phyloP scores from a whole-genome alignment of 768 basidiomycete genomes.

The Pleurotus tuoliensis region DNA sequence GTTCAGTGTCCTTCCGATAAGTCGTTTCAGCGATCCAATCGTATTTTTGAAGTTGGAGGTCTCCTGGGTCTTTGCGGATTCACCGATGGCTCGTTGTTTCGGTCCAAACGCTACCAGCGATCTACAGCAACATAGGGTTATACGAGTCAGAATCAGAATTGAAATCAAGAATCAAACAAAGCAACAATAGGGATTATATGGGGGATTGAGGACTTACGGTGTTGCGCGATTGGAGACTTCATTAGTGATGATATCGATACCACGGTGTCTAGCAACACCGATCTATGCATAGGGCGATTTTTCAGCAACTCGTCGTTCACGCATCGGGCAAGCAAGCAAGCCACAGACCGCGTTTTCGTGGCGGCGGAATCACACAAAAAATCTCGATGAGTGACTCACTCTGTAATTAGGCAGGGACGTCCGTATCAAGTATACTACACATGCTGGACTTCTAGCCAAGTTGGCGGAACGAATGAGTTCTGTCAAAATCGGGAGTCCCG shows the following conservation, averaged over 20 bases:
- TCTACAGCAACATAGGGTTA: constrained; percentile 34
- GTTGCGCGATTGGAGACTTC: constrained; percentile 97
- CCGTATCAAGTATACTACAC: no score
- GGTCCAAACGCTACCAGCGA: constrained; percentile 93
- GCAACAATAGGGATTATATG: no score
- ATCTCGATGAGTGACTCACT: no score
- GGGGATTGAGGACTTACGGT: constrained; percentile 57
- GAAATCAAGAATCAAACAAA: no score
- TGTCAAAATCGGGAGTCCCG: no score
- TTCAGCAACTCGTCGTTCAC: constrained; percentile 13
- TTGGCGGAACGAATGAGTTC: no score
- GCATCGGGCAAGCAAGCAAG: constrained; percentile 5
- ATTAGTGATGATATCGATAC: constrained; percentile 98
- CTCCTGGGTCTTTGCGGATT: constrained; percentile 95
- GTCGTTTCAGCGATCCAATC: constrained; percentile 85
- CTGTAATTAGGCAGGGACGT: no score
- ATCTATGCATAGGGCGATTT: constrained; percentile 44
- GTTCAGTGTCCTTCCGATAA: constrained; percentile 75
- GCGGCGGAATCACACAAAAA: no score
- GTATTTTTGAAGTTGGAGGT: constrained; percentile 99
- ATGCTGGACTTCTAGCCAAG: no score
- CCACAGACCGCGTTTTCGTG: no score
- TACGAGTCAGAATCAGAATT: no score
- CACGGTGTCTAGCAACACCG: constrained; percentile 91
- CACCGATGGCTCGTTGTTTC: constrained; percentile 89